Base-by-base conservation (phyloP, 2,329 filamentous ascomycete species). In the Colletotrichum chlorophyti region DNA sequence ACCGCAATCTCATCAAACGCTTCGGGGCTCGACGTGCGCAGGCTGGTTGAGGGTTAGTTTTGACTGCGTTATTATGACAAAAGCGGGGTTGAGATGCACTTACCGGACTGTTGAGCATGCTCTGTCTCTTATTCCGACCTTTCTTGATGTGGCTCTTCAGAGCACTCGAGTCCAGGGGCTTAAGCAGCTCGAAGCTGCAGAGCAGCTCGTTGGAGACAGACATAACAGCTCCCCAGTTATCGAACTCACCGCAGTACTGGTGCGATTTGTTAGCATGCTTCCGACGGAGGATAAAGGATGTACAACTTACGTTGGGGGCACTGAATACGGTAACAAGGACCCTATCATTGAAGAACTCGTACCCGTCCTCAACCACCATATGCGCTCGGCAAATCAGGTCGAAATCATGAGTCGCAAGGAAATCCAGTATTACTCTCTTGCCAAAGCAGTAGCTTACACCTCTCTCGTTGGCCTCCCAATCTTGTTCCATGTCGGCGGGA, bases 111-210 rank as follows among this genome's bases (percentile, higher is more conserved):
- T 96, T 97, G 60, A 97, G 83, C 85, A 97, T 96, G 75, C 88
- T 94, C 75, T 97, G 92, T 61, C 94, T 85, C 81, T 96, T 96
- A 76, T 93, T 97, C 61, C 93, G 85, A 62, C 93, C 93, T 80
- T 97, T 98, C 81, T 99, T 99, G 76, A 99, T 99, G 71, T 99
- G 95, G 67, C 90, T 97, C 83, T 99, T 99, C 62, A 99, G 81
- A 29, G 94, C 94, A 67, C 91, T 96, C 11, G 93, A 97, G 75
- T 99, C 95, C 42, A 99, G 83, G 7, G 95, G 95, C 75, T 99
- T 99, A 60, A 99, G 83, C 14, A 99, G 82, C 76, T 99, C 95
- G 70, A 99, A 99, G 72, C 93, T 97, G 78, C 95, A 99, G 2
- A 99, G 85, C 49, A 99, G 78, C 74, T 98, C 95, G 12, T 86